These are phyloP conservation scores for Annulohypoxylon bovei DNA, from an alignment of 495 filamentous ascomycete species.

Conservation along the genomic window DNA sequence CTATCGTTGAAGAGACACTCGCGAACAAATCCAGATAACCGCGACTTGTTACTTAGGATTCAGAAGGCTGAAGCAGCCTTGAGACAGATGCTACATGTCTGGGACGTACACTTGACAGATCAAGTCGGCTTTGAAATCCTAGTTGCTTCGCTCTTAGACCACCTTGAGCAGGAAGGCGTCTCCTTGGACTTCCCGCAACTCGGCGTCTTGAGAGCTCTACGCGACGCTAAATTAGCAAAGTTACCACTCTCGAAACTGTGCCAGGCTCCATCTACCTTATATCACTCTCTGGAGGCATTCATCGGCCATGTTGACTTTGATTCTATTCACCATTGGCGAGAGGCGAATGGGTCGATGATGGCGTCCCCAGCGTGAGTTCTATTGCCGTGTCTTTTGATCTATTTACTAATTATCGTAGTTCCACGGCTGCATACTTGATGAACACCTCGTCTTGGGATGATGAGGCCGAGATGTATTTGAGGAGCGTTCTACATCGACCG, in stretches of 20 bases:
- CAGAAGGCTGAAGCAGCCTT: slow-evolving; percentile 15
- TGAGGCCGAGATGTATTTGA: neutral
- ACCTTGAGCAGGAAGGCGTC: slow-evolving; percentile 9
- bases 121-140: slow-evolving; percentile 32
- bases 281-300: slow-evolving; percentile 62
- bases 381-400: too few relatives aligned
- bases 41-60: neutral
- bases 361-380: slow-evolving; percentile 62
- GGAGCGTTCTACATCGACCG: neutral
- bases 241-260: slow-evolving; percentile 40
- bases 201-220: neutral
- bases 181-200: neutral
- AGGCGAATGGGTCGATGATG: slow-evolving; percentile 56
- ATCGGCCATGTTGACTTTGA: slow-evolving; percentile 55
- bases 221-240: slow-evolving; percentile 11
- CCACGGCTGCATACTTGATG: slow-evolving; percentile 57
- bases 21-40: neutral
- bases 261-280: slow-evolving; percentile 41
- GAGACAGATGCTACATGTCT: neutral
- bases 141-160: slow-evolving; percentile 1
- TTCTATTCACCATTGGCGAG: slow-evolving; percentile 50
- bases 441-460: slow-evolving; percentile 26
- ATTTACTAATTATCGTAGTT: too few relatives aligned
- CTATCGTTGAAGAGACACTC: neutral
- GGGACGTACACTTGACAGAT: slow-evolving; percentile 4